phyloP scores from a whole-genome alignment of 805 yeast genomes.

The Wickerhamiella cacticola region DNA sequence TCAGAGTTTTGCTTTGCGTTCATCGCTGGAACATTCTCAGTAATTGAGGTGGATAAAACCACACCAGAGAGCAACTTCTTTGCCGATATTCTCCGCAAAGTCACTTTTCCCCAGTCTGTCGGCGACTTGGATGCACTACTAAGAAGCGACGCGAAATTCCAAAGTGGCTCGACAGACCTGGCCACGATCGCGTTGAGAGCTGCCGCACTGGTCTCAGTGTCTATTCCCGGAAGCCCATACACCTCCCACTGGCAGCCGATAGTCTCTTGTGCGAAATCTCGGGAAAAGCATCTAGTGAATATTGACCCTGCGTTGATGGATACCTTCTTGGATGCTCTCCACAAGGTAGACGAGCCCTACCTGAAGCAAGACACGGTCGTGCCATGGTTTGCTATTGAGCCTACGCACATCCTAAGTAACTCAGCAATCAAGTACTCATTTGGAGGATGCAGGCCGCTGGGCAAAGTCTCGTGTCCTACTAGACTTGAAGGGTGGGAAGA shows the following conservation, averaged over 20 bases:
- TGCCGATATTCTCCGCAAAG: background rate
- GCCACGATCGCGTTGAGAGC: background rate
- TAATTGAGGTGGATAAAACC: background rate
- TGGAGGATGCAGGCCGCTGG: background rate
- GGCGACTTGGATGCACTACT: background rate
- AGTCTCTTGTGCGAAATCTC: background rate
- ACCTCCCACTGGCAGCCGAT: background rate
- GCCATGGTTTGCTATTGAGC: constrained; percentile 3
- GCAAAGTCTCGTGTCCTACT: background rate
- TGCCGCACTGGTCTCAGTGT: constrained; percentile 1
- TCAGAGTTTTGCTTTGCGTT: constrained; percentile 2
- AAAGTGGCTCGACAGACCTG: background rate
- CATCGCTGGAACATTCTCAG: background rate
- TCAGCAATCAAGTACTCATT: background rate
- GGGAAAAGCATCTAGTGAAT: background rate
- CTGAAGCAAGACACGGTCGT: background rate
- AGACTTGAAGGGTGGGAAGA: too few relatives aligned
- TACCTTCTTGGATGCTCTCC: background rate
- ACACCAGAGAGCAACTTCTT: background rate
- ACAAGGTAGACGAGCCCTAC: background rate
- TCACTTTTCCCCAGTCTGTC: background rate
- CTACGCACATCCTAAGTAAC: background rate
- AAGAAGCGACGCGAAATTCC: background rate
- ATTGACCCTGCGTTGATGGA: background rate
- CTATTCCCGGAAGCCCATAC: background rate